Evolutionary conservation across 495 filamentous ascomycete species (phyloP), one percentile per base, ranked within the genome.

Genomic region (Hyaloscypha variabilis): DNA sequence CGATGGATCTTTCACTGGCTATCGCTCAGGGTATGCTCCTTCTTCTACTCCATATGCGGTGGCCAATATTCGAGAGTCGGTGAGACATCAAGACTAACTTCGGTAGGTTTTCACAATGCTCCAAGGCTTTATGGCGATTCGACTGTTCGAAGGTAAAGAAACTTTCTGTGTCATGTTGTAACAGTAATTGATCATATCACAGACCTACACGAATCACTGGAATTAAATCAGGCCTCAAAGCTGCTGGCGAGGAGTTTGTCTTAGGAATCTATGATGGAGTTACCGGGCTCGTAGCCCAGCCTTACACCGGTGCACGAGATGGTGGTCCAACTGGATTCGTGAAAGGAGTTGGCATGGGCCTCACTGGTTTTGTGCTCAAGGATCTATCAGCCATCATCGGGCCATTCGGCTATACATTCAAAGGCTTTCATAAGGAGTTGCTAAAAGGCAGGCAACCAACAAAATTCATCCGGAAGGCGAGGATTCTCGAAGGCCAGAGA

Each of bases 181-280:
- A 60, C 83, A 81, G n/a, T 23, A 0, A 60, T 24, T 42, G 34
- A 60, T 49, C 6, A 24, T 24, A 42, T 10, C 24, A 73, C 59
- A 83, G 73, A 60, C 83, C 87, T 5, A 76, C 79, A 8, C 80
- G 87, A 5, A 85, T 93, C 34, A 89, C 87, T 5, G 90, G 88
- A 2, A 82, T 91, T 58, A 79, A 83, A 34, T 90, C 88, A 2
- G 90, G 90, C 6, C 78, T 90, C 29, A 79, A 78, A 10, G 90
- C 90, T 0, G 90, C 90, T 0, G 77, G 87, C 3, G 80, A 84
- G 67, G 91, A 89, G 66, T 88, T 96, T 54, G 74, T 78, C 0
- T 85, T 88, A 60, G 91, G 92, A 0, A 81, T 94, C 58, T 86
- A 87, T 50, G 90, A 94, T 67, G 92, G 90, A 29, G 78, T 89